Conservation (phyloP, 768 basidiomycete genomes). For the Rhodotorula diobovata region DNA sequence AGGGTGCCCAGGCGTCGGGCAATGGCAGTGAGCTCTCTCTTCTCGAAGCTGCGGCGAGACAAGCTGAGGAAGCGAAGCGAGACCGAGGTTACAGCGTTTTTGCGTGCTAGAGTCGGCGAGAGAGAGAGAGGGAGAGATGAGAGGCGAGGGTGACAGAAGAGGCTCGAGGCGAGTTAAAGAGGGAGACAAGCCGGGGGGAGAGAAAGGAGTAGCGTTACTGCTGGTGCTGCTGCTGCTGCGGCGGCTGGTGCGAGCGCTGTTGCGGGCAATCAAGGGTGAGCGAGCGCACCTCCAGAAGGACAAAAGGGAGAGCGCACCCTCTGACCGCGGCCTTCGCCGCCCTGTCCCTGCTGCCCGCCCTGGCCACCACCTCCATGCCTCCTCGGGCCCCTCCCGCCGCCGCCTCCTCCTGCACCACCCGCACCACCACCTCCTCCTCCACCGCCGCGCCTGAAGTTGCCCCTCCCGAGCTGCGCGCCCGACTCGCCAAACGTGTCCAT, state of each 20-base stretch:
- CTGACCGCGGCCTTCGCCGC: background rate
- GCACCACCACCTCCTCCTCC: slow-evolving; percentile 25
- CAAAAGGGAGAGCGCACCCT: background rate
- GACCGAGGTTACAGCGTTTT: background rate
- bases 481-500: slow-evolving; percentile 44
- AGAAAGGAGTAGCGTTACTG: background rate
- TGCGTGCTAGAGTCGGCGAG: background rate
- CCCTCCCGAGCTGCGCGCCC: slow-evolving; percentile 28
- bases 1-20: too few relatives aligned
- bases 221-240: background rate
- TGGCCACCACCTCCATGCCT: background rate
- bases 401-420: too few relatives aligned
- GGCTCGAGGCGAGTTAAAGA: too few relatives aligned
- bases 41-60: background rate
- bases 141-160: too few relatives aligned
- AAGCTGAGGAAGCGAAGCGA: background rate
- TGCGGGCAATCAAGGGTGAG: too few relatives aligned
- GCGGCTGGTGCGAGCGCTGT: background rate
- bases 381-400: background rate
- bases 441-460: slow-evolving; percentile 17
- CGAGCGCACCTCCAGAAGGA: background rate
- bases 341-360: background rate
- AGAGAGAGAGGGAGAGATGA: background rate
- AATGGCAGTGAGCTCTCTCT: background rate
- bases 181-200: too few relatives aligned